Conservation (phyloP, 257 asterid genomes). For the Solanum lycopersicoides region DNA sequence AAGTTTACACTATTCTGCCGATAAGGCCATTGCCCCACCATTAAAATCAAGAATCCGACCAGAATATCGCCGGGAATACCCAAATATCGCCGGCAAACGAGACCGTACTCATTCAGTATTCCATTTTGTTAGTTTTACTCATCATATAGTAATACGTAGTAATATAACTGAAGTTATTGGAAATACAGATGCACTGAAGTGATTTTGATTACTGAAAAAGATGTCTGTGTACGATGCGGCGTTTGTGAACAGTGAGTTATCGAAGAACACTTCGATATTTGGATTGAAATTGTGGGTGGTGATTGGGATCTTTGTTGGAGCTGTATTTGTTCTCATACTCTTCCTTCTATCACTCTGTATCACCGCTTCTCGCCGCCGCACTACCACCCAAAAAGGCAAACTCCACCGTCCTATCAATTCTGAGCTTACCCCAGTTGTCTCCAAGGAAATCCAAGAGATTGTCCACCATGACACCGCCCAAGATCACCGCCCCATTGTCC, state of each 20-base stretch:
- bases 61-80: not conserved
- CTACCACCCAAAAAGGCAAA: constrained; percentile 6
- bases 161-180: not conserved
- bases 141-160: not conserved
- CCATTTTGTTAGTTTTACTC: not conserved
- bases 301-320: constrained; percentile 81
- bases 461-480: constrained; percentile 44
- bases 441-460: constrained; percentile 77
- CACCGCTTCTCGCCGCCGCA: constrained; percentile 68
- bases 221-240: constrained; percentile 65
- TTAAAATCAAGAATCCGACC: not conserved
- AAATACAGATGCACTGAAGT: not conserved
- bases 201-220: not conserved
- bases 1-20: not conserved
- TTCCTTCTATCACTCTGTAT: constrained; percentile 71
- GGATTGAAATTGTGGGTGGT: constrained; percentile 81
- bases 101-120: not conserved
- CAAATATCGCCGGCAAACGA: not conserved
- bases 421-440: constrained; percentile 52
- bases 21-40: not conserved
- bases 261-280: constrained; percentile 69
- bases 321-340: constrained; percentile 60
- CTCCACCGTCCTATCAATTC: constrained; percentile 18
- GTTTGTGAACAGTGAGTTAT: constrained; percentile 52
- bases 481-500: constrained; percentile 48